Conservation (phyloP, 352 stramenopile species). For the Hyaloperonospora arabidopsidis region DNA sequence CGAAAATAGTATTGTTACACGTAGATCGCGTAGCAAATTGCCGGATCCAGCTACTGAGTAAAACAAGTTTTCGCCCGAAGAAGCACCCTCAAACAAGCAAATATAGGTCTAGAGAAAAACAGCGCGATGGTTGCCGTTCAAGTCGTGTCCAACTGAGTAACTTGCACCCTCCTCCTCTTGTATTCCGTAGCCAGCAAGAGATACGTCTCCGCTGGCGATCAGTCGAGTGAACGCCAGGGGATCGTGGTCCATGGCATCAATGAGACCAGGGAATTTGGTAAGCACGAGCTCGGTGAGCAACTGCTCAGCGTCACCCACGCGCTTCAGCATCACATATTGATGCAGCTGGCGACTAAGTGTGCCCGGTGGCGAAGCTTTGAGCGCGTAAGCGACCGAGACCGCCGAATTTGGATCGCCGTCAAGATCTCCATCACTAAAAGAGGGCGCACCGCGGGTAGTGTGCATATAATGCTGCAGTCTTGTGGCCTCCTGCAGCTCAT, state of each 20-base stretch:
- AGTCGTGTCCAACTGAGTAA: conserved; percentile 15
- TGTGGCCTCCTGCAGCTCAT: conserved; percentile 57
- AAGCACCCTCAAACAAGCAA: background rate
- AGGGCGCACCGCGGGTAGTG: conserved; percentile 13
- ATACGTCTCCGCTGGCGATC: conserved; percentile 44
- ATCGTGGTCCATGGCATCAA: conserved; percentile 79
- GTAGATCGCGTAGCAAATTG: too few relatives aligned
- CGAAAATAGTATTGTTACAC: too few relatives aligned
- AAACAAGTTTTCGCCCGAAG: conserved; percentile 3
- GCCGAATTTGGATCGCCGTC: conserved; percentile 15
- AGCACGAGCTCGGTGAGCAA: conserved; percentile 56
- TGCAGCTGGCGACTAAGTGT: conserved; percentile 29
- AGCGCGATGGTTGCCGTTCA: conserved; percentile 18
- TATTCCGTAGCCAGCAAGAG: conserved; percentile 15
- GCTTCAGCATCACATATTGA: conserved; percentile 30
- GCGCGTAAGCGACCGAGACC: conserved; percentile 6
- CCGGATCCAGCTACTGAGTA: conserved; percentile 4
- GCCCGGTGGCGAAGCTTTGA: conserved; percentile 18
- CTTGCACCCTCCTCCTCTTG: conserved; percentile 19
- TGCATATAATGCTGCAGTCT: conserved; percentile 50
- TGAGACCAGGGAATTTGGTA: conserved; percentile 52
- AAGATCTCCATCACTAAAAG: conserved; percentile 10
- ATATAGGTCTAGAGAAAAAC: conserved; percentile 23
- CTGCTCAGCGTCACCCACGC: conserved; percentile 44
- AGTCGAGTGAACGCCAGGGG: conserved; percentile 62